phyloP scores from a whole-genome alignment of 805 yeast species.

The Maudiozyma serrabonitensis region DNA sequence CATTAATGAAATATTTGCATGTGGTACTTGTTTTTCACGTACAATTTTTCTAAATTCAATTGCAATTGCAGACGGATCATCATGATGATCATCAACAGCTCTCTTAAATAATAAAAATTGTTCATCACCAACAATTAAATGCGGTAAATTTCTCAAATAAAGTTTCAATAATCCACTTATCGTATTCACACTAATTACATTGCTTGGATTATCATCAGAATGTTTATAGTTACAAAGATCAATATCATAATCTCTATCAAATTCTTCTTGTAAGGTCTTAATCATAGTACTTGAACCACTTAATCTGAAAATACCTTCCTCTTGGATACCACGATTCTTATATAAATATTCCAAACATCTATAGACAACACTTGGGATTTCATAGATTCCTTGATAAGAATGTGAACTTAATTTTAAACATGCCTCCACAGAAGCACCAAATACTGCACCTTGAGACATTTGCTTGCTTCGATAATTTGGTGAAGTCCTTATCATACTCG shows the following conservation, averaged over 20 bases:
- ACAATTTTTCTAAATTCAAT: slow-evolving; percentile 29
- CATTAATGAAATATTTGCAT: slow-evolving; percentile 48
- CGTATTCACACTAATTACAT: slow-evolving; percentile 64
- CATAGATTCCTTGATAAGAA: slow-evolving; percentile 27
- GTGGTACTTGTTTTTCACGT: slow-evolving; percentile 33
- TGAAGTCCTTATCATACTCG: not conserved
- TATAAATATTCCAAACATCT: slow-evolving; percentile 64
- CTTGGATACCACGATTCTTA: slow-evolving; percentile 60
- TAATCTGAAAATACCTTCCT: slow-evolving; percentile 84
- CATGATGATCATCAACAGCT: slow-evolving; percentile 26
- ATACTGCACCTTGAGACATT: slow-evolving; percentile 28
- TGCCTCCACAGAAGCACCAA: slow-evolving; percentile 53
- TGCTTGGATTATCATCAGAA: slow-evolving; percentile 13
- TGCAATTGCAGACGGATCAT: slow-evolving; percentile 24
- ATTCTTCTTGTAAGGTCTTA: slow-evolving; percentile 54
- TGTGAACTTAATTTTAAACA: slow-evolving; percentile 46
- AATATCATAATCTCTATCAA: slow-evolving; percentile 59
- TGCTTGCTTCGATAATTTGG: not conserved
- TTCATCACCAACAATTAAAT: slow-evolving; percentile 54
- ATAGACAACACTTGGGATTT: slow-evolving; percentile 62
- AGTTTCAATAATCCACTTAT: slow-evolving; percentile 79
- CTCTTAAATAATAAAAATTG: slow-evolving; percentile 32
- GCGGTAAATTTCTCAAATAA: slow-evolving; percentile 69
- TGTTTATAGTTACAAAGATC: slow-evolving; percentile 41
- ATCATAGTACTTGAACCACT: slow-evolving; percentile 82